These are phyloP conservation scores for Kwoniella mangroviensis DNA, from an alignment of 768 basidiomycete genomes.

Conservation along the genomic window DNA sequence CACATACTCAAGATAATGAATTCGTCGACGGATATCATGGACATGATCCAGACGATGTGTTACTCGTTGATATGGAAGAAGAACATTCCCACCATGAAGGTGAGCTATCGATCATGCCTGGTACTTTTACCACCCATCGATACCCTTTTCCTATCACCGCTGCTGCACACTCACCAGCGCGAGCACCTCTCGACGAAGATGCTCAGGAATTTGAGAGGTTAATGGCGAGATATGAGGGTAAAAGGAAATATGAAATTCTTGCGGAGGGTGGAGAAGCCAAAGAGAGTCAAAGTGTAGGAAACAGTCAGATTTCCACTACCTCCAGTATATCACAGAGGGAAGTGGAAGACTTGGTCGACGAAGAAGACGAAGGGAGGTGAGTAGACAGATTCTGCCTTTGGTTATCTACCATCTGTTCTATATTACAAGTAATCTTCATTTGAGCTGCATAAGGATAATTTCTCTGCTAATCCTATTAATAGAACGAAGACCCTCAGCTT, in stretches of 20 bases:
- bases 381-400: background rate
- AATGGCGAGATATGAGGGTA: constrained; percentile 8
- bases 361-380: constrained; percentile 1
- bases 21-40: no score
- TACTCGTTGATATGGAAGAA: no score
- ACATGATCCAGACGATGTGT: no score
- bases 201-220: constrained; percentile 12
- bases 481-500: constrained; percentile 7
- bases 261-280: background rate
- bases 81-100: no score
- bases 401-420: background rate
- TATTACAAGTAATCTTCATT: background rate
- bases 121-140: no score
- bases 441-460: background rate
- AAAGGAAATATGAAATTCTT: constrained; percentile 6
- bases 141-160: no score
- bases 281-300: background rate
- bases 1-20: no score
- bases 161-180: background rate
- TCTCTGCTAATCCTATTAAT: background rate
- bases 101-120: no score
- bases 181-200: constrained; percentile 2
- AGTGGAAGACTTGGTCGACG: background rate
- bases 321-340: constrained; percentile 1
- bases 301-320: constrained; percentile 7